Evolutionary conservation across 73 alveolate genomes (phyloP), one percentile per base, ranked within the genome.

Genomic region (Blepharisma stoltei): DNA sequence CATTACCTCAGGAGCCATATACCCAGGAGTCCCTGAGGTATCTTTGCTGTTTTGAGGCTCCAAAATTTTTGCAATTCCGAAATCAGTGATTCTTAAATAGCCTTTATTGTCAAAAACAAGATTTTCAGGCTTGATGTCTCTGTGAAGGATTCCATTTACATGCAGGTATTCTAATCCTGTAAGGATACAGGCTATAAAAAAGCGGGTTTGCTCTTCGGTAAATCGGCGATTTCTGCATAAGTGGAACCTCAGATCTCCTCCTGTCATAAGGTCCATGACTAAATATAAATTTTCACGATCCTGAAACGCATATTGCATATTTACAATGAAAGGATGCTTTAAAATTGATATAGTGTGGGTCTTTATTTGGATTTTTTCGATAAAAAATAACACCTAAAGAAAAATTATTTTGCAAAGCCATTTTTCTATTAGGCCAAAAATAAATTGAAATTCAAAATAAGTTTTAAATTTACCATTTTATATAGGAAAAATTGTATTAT

Each of bases 51-150:
- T 90, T 66, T 92, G 95, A 76, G 90, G 91, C 53, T 83, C 70
- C 92, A 93, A 90, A 66, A 90, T 71, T 80, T 89, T 89, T 25
- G 98, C 87, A 32, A 93, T 91, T 0, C 98, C 98, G 71, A 93
- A 86, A 81, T 93, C 98, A 71, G 96, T 90, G 44, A 93, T 77
- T 68, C 88, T 87, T 41, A 91, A 76, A 75, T 91, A 93, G 7
- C 97, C 95, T 50, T 75, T 70, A 18, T 32, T 32, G 81, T 95
- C 99, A 76, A 87, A 88, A 45, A 95, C 92, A 37, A 95, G 75
- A 70, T 95, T 95, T 84, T 95, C 99, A 45, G 99, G 99, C 70
- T 95, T 95, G 47, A 95, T 87, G 79, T 95, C 99, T 85, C 97
- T 82, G 70, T 95, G 99, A 32, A 95, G 87, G 1, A 94, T 89